Evolutionary conservation across 2,329 filamentous ascomycete genomes (phyloP), one percentile per base, ranked within the genome.

Genomic region (Stachybotrys echinatus): DNA sequence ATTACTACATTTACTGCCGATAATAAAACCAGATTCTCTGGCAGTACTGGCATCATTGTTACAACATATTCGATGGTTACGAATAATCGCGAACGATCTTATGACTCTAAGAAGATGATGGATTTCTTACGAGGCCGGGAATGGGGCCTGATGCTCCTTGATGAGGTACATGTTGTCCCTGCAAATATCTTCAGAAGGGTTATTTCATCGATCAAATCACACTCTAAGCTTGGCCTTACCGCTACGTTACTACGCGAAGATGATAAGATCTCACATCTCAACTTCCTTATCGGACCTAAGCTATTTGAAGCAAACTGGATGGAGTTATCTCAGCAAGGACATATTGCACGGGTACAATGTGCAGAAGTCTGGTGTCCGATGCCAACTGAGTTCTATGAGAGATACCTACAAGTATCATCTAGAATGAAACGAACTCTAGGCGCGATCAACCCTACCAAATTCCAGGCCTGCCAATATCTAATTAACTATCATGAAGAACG

Each of bases 281-380:
- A 99, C 67, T 99, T 97, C 65, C 73, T 99, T 51, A 97, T 99
- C 61, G 94, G 94, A 0, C 94, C 94, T 1, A 99, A 99, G 68
- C 76, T 99, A 1, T 99, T 96, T 65, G 94, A 99, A 69, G 94
- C 94, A 23, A 99, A 99, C 67, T 99, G 94, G 94, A 96, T 97
- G 85, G 94, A 99, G 67, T 80, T 99, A 39, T 94, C 92, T 1
- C 89, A 96, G 62, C 91, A 96, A 69, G 94, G 94, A 1, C 92
- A 96, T 64, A 99, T 99, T 66, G 94, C 94, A 34, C 87, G 90
- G 58, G 94, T 99, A 2, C 94, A 99, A 68, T 99, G 94, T 67
- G 94, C 94, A 14, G 94, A 99, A 69, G 94, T 99, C 6, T 99
- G 94, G 94, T 99, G 94, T 64, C 91, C 92, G 3, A 99, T 99